phyloP scores from a whole-genome alignment of 148 eudicot species.

The Simmondsia chinensis region DNA sequence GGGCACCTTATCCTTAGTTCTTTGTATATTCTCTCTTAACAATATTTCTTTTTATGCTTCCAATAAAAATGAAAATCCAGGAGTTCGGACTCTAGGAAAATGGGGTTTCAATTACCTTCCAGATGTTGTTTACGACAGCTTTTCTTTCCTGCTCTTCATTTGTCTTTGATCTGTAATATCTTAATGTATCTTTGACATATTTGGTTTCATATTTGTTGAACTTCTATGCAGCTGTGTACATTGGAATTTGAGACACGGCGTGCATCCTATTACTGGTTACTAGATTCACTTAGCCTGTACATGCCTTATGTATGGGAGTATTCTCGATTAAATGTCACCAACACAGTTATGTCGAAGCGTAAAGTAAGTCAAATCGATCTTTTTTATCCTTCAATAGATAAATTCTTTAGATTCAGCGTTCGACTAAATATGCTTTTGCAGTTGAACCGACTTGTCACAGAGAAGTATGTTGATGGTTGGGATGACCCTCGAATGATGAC shows the following conservation, averaged over 20 bases:
- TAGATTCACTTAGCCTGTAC: conserved; percentile 76
- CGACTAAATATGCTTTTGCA: conserved; percentile 15
- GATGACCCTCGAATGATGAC: conserved; percentile 98
- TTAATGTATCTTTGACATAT: too few relatives aligned
- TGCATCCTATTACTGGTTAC: conserved; percentile 94
- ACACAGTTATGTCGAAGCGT: conserved; percentile 96
- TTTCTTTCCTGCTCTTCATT: too few relatives aligned
- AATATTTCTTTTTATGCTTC: too few relatives aligned
- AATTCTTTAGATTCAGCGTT: neutral
- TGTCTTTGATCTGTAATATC: neutral
- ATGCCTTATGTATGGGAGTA: conserved; percentile 97
- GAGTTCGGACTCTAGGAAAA: too few relatives aligned
- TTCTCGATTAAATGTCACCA: conserved; percentile 82
- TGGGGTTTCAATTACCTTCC: too few relatives aligned
- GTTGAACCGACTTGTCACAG: conserved; percentile 87
- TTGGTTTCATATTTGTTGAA: too few relatives aligned
- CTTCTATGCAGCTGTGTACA: conserved; percentile 66
- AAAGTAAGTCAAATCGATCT: conserved; percentile 44
- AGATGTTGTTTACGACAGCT: too few relatives aligned
- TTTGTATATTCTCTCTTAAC: too few relatives aligned
- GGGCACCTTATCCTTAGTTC: too few relatives aligned
- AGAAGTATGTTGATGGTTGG: conserved; percentile 95
- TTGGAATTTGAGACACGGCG: conserved; percentile 97
- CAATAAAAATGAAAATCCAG: too few relatives aligned
- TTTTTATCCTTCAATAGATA: neutral